Evolutionary conservation across 768 basidiomycete species (phyloP).

Genomic region (Crepidotus variabilis): DNA sequence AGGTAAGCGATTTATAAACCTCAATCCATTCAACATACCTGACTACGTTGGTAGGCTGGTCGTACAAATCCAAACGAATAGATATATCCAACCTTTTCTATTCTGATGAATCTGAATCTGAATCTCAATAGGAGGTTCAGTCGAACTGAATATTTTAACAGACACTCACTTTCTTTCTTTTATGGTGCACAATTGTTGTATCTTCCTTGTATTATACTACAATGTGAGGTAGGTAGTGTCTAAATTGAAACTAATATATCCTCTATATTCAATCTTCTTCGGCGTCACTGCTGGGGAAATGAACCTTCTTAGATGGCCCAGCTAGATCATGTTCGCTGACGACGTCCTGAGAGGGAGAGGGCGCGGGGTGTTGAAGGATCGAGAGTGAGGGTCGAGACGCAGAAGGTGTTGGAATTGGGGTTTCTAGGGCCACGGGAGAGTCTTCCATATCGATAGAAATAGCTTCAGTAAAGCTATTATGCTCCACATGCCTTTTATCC

Average conservation of each 20-base stretch:
- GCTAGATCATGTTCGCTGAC: not conserved
- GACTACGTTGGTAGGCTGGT: conserved; percentile 47
- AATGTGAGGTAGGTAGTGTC: no score
- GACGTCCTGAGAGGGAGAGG: not conserved
- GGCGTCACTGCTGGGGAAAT: conserved; percentile 21
- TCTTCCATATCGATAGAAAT: not conserved
- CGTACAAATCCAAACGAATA: conserved; percentile 67
- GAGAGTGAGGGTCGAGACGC: not conserved
- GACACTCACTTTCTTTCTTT: not conserved
- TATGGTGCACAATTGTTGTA: no score
- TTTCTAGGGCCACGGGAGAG: not conserved
- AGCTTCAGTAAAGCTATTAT: not conserved
- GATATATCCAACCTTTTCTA: conserved; percentile 1
- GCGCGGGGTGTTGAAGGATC: not conserved
- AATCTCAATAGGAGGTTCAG: not conserved
- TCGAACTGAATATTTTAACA: not conserved
- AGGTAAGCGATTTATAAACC: conserved; percentile 39
- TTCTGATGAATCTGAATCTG: no score
- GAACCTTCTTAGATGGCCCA: conserved; percentile 19
- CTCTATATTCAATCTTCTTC: not conserved
- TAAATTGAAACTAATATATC: not conserved
- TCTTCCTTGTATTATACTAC: no score
- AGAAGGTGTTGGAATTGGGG: not conserved
- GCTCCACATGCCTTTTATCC: no score
- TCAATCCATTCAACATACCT: not conserved